Percentiles rank a stretch among this genome's conserved stretches.
Conservation (phyloP, 768 basidiomycete genomes). For the Amanita thiersii region DNA sequence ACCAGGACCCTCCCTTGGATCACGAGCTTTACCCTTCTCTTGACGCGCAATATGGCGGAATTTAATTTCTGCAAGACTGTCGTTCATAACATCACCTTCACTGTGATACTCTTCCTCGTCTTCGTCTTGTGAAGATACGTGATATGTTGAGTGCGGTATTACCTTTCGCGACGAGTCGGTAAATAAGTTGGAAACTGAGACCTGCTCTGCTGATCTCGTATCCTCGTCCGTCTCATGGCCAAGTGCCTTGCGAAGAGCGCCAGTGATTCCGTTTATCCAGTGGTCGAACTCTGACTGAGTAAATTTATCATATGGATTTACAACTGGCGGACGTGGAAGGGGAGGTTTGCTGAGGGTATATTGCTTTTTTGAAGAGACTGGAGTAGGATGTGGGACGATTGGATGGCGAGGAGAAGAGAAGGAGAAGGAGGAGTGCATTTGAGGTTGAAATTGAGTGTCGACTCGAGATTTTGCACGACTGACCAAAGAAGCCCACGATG, state of each 20-base stretch:
- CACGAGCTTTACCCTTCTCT: conserved; percentile 51
- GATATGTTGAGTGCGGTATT: conserved; percentile 13
- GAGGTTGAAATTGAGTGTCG: too few species aligned
- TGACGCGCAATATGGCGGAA: conserved; percentile 31
- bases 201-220: conserved; percentile 5
- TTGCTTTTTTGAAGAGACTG: conserved; percentile 11
- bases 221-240: conserved; percentile 32
- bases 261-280: conserved; percentile 60
- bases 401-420: conserved; percentile 2
- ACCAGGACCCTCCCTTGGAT: conserved; percentile 53
- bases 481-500: too few species aligned
- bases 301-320: conserved; percentile 72
- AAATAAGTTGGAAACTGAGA: conserved; percentile 11
- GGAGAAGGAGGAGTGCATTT: background rate
- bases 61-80: conserved; percentile 48
- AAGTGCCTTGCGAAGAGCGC: conserved; percentile 48
- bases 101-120: conserved; percentile 18
- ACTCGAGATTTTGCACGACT: too few species aligned
- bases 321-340: conserved; percentile 38
- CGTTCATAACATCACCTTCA: conserved; percentile 31
- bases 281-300: conserved; percentile 59
- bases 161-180: conserved; percentile 4
- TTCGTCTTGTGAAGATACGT: conserved; percentile 11
- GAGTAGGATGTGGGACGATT: conserved; percentile 16
- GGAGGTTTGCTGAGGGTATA: conserved; percentile 13